A percentile compares a stretch with the other conserved stretches of the same genome.
These are phyloP conservation scores for Rhypophila decipiens DNA, from an alignment of 495 filamentous ascomycete genomes.

Conservation along the genomic window DNA sequence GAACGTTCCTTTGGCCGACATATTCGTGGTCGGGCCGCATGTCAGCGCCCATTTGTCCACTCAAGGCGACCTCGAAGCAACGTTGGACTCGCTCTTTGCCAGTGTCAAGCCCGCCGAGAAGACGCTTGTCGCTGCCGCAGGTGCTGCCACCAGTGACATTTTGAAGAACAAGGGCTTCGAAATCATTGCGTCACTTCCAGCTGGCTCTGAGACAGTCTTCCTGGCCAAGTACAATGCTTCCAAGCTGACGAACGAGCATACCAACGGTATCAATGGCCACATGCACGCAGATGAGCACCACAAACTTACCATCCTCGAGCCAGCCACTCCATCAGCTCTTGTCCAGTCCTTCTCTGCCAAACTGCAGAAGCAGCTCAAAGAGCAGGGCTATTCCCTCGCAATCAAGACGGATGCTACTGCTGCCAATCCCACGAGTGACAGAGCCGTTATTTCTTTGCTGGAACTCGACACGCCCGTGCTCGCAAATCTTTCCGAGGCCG, in stretches of 20 bases:
- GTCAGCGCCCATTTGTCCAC: no score
- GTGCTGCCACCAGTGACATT: no score
- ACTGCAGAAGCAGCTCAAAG: neutral
- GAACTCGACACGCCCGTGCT: slow-evolving; percentile 2
- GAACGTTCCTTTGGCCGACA: no score
- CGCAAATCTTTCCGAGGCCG: neutral
- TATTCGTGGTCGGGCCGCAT: no score
- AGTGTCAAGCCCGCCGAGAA: no score
- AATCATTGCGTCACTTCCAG: neutral
- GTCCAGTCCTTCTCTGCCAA: neutral
- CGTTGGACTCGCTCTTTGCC: no score
- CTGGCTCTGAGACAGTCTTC: neutral
- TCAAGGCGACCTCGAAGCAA: no score
- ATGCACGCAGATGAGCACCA: neutral
- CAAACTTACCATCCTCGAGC: neutral
- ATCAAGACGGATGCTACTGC: neutral
- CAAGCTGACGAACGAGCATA: neutral
- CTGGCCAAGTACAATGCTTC: neutral
- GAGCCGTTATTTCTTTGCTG: neutral
- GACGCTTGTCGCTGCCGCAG: no score
- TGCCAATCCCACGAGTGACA: neutral
- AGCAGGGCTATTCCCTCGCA: neutral
- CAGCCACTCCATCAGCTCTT: neutral
- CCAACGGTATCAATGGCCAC: slow-evolving; percentile 1
- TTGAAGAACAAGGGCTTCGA: neutral